Evolutionary conservation across 768 basidiomycete species (phyloP).

Genomic region (Suillus weaverae): DNA sequence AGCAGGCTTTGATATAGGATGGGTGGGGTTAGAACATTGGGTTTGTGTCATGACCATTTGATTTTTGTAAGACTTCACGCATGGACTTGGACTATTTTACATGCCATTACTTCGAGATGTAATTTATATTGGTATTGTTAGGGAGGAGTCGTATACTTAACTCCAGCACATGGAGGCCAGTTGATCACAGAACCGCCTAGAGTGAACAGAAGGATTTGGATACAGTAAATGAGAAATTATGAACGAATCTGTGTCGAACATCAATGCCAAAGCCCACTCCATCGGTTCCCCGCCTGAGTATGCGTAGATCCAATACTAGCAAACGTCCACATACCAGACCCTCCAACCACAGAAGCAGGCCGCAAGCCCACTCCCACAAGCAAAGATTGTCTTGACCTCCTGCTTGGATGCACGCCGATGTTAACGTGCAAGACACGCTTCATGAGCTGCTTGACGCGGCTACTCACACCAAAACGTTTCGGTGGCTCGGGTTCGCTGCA

Average conservation of each 20-base stretch:
- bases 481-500: constrained; percentile 5
- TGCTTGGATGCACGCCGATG: constrained; percentile 3
- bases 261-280: constrained; percentile 26
- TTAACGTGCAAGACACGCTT: constrained; percentile 19
- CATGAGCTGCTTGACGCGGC: constrained; percentile 25
- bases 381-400: constrained; percentile 7
- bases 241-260: neutral
- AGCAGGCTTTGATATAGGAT: constrained; percentile 29
- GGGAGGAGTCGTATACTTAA: neutral
- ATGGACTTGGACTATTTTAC: constrained; percentile 1
- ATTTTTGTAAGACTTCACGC: neutral
- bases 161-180: neutral
- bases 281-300: constrained; percentile 12
- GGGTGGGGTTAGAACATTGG: neutral
- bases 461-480: constrained; percentile 17
- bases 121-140: constrained; percentile 3
- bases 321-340: constrained; percentile 22
- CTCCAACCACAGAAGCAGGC: neutral
- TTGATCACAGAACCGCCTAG: neutral
- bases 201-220: neutral
- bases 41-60: neutral
- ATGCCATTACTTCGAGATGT: neutral
- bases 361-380: constrained; percentile 6
- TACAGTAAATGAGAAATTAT: neutral
- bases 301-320: constrained; percentile 15